Evolutionary conservation across 2,329 filamentous ascomycete species (phyloP).

Genomic region (Cladorrhinum sp.): DNA sequence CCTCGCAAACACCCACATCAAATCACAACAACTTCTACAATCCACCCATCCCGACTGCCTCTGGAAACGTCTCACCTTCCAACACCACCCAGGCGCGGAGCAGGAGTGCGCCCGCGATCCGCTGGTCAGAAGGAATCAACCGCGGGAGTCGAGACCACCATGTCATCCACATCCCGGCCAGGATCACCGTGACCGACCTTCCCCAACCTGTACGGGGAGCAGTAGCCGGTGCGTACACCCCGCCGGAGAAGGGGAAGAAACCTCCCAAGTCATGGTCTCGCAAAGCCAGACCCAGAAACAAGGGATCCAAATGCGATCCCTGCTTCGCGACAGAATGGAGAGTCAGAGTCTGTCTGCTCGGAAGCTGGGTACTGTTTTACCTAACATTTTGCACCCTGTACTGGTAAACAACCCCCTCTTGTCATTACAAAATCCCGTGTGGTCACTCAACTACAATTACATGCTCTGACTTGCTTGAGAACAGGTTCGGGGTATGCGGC

Average conservation of each 20-base stretch:
- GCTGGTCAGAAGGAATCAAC: background rate
- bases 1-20: background rate
- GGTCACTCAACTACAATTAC: background rate
- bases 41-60: background rate
- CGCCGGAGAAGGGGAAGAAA: background rate
- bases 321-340: background rate
- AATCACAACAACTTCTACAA: too few relatives aligned
- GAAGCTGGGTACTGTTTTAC: background rate
- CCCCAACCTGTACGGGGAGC: background rate
- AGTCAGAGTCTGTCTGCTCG: background rate
- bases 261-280: background rate
- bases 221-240: background rate
- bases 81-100: background rate
- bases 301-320: background rate
- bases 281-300: background rate
- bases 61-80: background rate
- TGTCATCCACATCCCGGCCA: background rate
- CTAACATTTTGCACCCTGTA: background rate
- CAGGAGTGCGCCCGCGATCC: background rate
- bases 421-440: too few relatives aligned
- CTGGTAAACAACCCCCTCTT: background rate
- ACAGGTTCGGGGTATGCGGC: background rate
- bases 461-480: background rate
- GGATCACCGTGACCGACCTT: background rate
- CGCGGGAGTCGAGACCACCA: background rate